Base-by-base conservation (phyloP, 768 basidiomycete species). In the Amanita exitialis region DNA sequence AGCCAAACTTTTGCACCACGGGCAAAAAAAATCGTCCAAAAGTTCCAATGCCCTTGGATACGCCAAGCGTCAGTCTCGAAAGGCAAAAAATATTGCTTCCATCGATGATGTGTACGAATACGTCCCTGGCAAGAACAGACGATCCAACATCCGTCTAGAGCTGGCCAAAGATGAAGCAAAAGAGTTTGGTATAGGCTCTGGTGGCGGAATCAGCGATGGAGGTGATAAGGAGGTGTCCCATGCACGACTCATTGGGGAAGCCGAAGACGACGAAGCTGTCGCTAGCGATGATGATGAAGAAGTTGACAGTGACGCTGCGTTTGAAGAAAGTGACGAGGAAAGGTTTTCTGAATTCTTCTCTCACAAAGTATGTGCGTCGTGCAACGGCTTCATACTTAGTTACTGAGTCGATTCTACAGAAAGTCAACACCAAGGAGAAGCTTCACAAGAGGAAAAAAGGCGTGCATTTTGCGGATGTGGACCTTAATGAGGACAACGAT, bases 281-380 rank as follows among this genome's bases (percentile, higher is more conserved):
- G 80, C 73, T 30, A 79, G 77, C 54, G 80, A 68, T 1, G 86
- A 93, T 55, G 90, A 93, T 59, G 89, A 92, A 60, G 89, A 92
- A 54, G 78, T 92, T 41, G 86, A 90, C 53, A 86, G 82, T 55
- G 91, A 93, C 58, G 82, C 74, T 54, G 90, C 88, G 1, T 88
- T 90, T 53, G 86, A 89, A 54, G 85, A 88, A 61, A 81, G 78
- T 50, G 89, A 90, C 30, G 82, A 82, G 52, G 89, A 92, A n/a
- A 69, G 74, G 3, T 90, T 82, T 65, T 81, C 80, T 8, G 83
- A 80, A 2, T 84, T 84, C 55, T 78, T 77, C 53, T 67, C 69
- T 8, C 72, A 61, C 73, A 78, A 62, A 58, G 69, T 54, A 56
- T 47, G 23, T 28, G 10, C 13, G 27, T 49, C 36, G 46, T 36